A percentile compares a stretch with the other conserved stretches of the same genome.
phyloP scores from a whole-genome alignment of 208 protist genomes.

The Acanthamoeba quina region DNA sequence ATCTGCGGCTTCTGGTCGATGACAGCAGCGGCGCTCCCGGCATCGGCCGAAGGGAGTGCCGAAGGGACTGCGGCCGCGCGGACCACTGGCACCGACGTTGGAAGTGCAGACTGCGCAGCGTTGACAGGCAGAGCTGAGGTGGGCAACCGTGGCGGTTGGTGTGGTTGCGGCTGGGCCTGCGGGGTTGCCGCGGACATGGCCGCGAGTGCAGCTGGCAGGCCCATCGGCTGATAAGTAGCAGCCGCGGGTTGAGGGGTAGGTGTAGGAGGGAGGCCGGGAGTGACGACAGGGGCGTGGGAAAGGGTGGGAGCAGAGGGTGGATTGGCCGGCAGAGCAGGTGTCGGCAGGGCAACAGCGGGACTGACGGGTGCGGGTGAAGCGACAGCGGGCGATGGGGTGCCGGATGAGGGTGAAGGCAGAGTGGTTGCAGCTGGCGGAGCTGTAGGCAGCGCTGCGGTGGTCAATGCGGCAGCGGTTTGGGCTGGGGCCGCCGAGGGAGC shows the following conservation, averaged over 20 bases:
- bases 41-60: background rate
- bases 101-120: too few relatives aligned
- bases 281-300: background rate
- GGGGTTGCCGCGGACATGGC: too few relatives aligned
- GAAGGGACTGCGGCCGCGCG: too few relatives aligned
- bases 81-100: too few relatives aligned
- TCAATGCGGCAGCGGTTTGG: background rate
- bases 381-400: too few relatives aligned
- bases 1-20: slow-evolving; percentile 30
- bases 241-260: background rate
- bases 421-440: too few relatives aligned
- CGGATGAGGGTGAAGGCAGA: too few relatives aligned
- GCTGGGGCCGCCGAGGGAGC: background rate
- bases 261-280: background rate
- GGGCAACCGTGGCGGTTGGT: too few relatives aligned
- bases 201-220: background rate
- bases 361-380: too few relatives aligned
- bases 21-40: background rate
- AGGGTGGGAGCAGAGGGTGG: background rate
- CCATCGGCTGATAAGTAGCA: background rate
- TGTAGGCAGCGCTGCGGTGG: background rate
- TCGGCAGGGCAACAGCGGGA: background rate
- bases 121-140: background rate
- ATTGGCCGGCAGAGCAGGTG: background rate
- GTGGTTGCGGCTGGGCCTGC: too few relatives aligned